Evolutionary conservation across 345 rosid genomes (phyloP), one percentile per base, ranked within the genome.

Genomic region (Camelina neglecta): DNA sequence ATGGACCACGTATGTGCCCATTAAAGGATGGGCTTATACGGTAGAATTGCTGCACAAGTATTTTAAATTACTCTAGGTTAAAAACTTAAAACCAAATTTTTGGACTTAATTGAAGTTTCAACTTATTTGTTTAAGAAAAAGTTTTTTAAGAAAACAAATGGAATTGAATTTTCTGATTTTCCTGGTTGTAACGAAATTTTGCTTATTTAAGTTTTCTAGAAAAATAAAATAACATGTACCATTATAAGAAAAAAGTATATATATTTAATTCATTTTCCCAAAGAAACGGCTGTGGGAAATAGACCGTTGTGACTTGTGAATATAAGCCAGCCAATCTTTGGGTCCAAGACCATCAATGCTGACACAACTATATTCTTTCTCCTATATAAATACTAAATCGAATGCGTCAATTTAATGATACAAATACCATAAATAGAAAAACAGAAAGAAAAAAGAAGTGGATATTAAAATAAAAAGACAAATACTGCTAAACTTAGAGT

Each of bases 31-130:
- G 85, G 78, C 70, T 89, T 7, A 84, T 71, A 24, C 97, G 90
- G 79, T 83, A 86, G 58, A 73, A 84, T 72, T 83, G 86, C 98
- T 92, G 90, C 15, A 55, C 11, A 8, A 69, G 54, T 75, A 65
- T 21, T 63, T 29, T 1, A 53, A 60, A 0, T 61, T 21, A 38
- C 8, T 33, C n/a, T 31, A 57, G 1, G 41, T 57, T 7, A 41
- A 39, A 1, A 39, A 26, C 29, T 26, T 26, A 26, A 26, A 26
- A 26, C 29, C 29, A 3, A 26, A 26, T 26, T 26, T 24, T 26
- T 26, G 4, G 29, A 26, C 29, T 26, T 26, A 26, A 26, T 26
- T 26, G 3, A 26, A 26, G 29, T 26, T 26, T 26, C 29, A 26
- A 26, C 29, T 26, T 26, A 26, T 26, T 26, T 26, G 29, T 26